Base-by-base conservation (phyloP, 2,329 filamentous ascomycete species). In the Scedosporium apiospermum region DNA sequence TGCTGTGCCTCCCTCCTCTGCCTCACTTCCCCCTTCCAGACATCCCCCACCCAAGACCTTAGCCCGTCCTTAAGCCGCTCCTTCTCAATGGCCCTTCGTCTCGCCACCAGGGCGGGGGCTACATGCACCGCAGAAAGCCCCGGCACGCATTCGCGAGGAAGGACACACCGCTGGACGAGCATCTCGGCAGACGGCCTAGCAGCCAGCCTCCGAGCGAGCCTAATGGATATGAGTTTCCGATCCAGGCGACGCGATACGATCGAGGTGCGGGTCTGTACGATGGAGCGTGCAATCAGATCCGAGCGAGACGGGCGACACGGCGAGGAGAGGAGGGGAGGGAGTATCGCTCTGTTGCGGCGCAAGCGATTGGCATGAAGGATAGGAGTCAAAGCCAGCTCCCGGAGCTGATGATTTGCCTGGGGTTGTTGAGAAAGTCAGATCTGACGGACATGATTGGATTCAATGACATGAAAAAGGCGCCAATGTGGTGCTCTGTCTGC, bases 21-120 rank as follows among this genome's bases (percentile, higher is more conserved):
- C 62, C 73, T 73, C 3, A 84, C 82, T 71, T 84, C 77, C 21
- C 81, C 74, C 49, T 73, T 76, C 81, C 81, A 85, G 27, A 82
- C 81, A n/a, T 71, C 75, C 34, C 81, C 87, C 2, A 90, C 79
- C 85, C 87, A 90, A 12, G 80, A 78, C 44, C 87, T 75, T 64
- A 91, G 72, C 16, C 80, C 80, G 68, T 90, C 87, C 70, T 89
- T 90, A 53, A 90, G 77, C 64, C 79, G 78, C 74, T 90, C 86
- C 67, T 82, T 81, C 74, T 90, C 88, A 16, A 90, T 78, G 12
- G 81, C 82, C 62, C 83, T 78, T 68, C 83, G 83, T 66, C 80
- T 79, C 30, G 84, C 85, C n/a, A 89, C 82, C 41, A 90, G 74
- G 0, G 77, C 80, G 0, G 86, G 86, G 0, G 85, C 82, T 1